A percentile compares a stretch with the other conserved stretches of the same genome.
phyloP scores from a whole-genome alignment of 148 eudicot species.

The Nyssa sinensis region DNA sequence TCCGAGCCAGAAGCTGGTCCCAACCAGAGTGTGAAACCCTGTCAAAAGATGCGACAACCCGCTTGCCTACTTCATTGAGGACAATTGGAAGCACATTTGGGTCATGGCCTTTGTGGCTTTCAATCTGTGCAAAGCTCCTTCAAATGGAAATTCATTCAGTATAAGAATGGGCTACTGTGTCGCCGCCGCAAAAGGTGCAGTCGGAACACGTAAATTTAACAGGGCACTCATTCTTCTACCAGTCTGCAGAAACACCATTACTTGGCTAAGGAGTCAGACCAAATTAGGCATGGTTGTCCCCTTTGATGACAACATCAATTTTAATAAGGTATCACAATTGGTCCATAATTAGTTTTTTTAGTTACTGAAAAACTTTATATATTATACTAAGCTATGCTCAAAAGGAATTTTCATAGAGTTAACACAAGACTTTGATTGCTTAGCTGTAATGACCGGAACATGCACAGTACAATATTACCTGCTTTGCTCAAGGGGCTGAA shows the following conservation, averaged over 20 bases:
- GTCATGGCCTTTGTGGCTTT: slow-evolving; percentile 46
- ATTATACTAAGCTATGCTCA: too few species aligned
- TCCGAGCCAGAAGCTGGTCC: slow-evolving; percentile 49
- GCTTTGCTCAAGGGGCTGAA: too few species aligned
- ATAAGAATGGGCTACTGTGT: slow-evolving; percentile 47
- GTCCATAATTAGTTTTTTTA: not conserved
- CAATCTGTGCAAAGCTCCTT: slow-evolving; percentile 49
- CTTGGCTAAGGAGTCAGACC: too few species aligned
- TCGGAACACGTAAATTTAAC: too few species aligned
- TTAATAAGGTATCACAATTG: slow-evolving; percentile 33
- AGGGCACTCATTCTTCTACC: too few species aligned
- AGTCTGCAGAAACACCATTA: too few species aligned
- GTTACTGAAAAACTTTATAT: not conserved
- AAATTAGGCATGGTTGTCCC: slow-evolving; percentile 44
- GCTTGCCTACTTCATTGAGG: slow-evolving; percentile 39
- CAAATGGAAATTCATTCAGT: slow-evolving; percentile 53
- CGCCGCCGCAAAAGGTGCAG: too few species aligned
- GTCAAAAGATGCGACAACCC: slow-evolving; percentile 29
- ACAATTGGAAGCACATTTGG: slow-evolving; percentile 64
- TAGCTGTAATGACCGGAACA: too few species aligned
- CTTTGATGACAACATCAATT: slow-evolving; percentile 55
- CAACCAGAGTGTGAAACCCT: slow-evolving; percentile 50
- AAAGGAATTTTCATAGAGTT: too few species aligned
- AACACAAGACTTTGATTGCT: too few species aligned
- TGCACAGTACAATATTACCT: too few species aligned